Evolutionary conservation across 805 yeast genomes (phyloP).

Genomic region (Candida chauliodis): DNA sequence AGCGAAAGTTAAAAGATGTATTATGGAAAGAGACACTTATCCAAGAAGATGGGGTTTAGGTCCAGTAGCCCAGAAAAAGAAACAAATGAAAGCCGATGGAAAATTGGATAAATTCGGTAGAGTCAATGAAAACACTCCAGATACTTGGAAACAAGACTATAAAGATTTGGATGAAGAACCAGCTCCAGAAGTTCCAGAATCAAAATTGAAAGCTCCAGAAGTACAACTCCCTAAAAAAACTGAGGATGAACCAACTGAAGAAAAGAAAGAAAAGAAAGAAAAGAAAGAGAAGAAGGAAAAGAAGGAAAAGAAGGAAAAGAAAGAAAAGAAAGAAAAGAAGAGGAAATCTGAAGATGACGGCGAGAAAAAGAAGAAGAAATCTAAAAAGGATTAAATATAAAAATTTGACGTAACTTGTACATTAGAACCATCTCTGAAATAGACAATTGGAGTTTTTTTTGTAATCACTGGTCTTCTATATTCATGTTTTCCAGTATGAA

Average conservation of each 20-base stretch:
- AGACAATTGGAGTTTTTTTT: not conserved
- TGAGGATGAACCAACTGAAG: constrained; percentile 40
- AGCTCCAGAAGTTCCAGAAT: constrained; percentile 57
- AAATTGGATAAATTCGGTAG: constrained; percentile 96
- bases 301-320: constrained; percentile 51
- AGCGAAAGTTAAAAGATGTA: constrained; percentile 98
- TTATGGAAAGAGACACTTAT: constrained; percentile 98
- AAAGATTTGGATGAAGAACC: constrained; percentile 61
- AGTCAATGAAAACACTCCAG: constrained; percentile 90
- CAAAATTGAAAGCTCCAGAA: constrained; percentile 47
- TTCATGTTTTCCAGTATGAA: not conserved
- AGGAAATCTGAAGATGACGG: constrained; percentile 41
- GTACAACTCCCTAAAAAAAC: constrained; percentile 49
- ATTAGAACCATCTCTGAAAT: constrained; percentile 11
- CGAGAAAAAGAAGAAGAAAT: constrained; percentile 50
- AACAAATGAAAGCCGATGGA: constrained; percentile 95
- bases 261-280: constrained; percentile 15
- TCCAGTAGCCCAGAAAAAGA: constrained; percentile 97
- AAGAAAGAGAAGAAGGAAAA: constrained; percentile 29
- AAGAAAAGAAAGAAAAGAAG: constrained; percentile 61
- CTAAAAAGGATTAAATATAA: constrained; percentile 22
- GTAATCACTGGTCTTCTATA: not conserved
- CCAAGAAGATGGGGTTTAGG: constrained; percentile 99
- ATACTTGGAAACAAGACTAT: constrained; percentile 83
- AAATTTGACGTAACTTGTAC: not conserved